A percentile compares a stretch with the other conserved stretches of the same genome.
Conservation (phyloP, 2,329 filamentous ascomycete species). For the Zalaria sp. region DNA sequence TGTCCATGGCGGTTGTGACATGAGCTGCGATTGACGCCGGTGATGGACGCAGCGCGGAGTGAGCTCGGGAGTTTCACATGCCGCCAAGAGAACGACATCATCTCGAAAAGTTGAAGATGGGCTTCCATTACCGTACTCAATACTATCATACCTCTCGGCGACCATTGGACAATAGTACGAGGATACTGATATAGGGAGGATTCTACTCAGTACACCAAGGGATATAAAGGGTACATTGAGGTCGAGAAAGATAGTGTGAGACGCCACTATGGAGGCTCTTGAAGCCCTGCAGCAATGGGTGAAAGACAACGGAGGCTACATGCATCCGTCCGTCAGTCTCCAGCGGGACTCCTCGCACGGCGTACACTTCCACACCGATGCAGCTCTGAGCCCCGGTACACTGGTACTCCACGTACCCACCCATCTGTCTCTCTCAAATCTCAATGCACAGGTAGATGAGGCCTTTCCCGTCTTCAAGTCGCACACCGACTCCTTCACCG, state of each 20-base stretch:
- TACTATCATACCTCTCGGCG: too few species aligned
- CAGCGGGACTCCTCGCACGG: conserved; percentile 11
- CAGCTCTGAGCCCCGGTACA: conserved; percentile 8
- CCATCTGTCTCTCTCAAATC: conserved; percentile 18
- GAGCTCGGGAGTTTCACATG: too few species aligned
- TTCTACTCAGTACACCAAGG: too few species aligned
- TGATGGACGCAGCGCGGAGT: too few species aligned
- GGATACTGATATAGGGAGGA: too few species aligned
- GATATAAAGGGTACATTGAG: too few species aligned
- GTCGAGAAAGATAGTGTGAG: too few species aligned
- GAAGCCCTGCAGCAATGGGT: conserved; percentile 16
- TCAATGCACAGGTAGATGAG: conserved; percentile 23
- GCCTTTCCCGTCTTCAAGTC: conserved; percentile 15
- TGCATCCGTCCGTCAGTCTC: conserved; percentile 14
- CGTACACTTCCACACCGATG: conserved; percentile 11
- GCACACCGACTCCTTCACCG: conserved; percentile 11
- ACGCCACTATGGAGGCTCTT: background rate
- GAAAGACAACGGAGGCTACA: conserved; percentile 14
- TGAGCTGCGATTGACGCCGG: too few species aligned
- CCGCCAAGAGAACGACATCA: too few species aligned
- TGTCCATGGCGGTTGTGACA: conserved; percentile 7
- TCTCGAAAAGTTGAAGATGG: too few species aligned
- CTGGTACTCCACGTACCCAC: conserved; percentile 16
- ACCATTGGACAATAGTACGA: too few species aligned
- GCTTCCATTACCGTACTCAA: too few species aligned